phyloP scores from a whole-genome alignment of 441 rosid genomes.

The Manihot esculenta region DNA sequence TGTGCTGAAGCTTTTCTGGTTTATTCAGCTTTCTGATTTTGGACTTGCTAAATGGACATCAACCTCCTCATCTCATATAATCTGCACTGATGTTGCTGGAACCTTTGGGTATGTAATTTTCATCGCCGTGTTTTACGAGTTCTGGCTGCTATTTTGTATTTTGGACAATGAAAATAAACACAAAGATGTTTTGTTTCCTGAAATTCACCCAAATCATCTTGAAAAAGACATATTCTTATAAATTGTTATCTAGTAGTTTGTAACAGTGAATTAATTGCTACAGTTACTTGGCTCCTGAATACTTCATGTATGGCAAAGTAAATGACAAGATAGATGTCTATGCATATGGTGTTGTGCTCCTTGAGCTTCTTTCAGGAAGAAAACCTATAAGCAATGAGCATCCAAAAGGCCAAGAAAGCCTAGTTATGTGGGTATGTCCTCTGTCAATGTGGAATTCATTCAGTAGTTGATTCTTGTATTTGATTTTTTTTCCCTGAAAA shows the following conservation, averaged over 20 bases:
- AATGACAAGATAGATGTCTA: constrained; percentile 88
- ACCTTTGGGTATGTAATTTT: constrained; percentile 69
- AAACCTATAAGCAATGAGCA: constrained; percentile 64
- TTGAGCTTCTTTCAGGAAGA: constrained; percentile 87
- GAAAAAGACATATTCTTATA: background rate
- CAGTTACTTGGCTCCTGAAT: constrained; percentile 97
- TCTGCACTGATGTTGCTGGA: constrained; percentile 74
- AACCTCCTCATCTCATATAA: constrained; percentile 49
- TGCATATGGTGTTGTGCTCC: constrained; percentile 87
- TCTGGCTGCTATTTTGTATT: background rate
- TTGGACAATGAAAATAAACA: background rate
- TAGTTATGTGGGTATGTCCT: constrained; percentile 88
- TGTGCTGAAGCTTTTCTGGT: constrained; percentile 12
- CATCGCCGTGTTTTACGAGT: background rate
- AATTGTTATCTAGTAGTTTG: background rate
- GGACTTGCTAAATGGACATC: constrained; percentile 85
- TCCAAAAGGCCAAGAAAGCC: constrained; percentile 84
- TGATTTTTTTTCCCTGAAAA: background rate
- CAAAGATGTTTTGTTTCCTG: background rate
- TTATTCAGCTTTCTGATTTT: constrained; percentile 83
- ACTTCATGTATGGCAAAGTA: constrained; percentile 87
- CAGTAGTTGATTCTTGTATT: background rate
- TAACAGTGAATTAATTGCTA: constrained; percentile 11
- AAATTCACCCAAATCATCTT: constrained; percentile 11
- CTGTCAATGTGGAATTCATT: background rate